These are phyloP conservation scores for Lipomyces yarrowii DNA, from an alignment of 1,139 yeast genomes.

Conservation along the genomic window DNA sequence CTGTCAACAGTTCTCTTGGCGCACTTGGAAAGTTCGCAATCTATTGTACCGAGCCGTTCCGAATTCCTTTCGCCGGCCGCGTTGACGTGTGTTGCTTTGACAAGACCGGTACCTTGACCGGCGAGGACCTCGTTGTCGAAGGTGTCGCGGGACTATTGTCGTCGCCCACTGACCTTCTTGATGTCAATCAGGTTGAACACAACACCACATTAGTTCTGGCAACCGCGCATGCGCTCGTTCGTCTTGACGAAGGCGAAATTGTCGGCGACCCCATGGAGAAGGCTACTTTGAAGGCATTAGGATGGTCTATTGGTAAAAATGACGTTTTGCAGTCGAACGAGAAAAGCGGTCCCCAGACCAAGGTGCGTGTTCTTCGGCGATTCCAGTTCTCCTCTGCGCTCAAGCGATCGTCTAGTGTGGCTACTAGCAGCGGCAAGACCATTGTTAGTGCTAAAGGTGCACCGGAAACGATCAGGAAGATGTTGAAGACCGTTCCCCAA, in stretches of 20 bases:
- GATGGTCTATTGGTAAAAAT: constrained; percentile 79
- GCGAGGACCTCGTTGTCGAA: constrained; percentile 93
- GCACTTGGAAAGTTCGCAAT: constrained; percentile 85
- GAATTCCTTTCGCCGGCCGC: constrained; percentile 98
- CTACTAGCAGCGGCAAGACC: constrained; percentile 50
- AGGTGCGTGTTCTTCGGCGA: constrained; percentile 78
- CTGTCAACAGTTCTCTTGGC: constrained; percentile 88
- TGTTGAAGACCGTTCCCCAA: constrained; percentile 72
- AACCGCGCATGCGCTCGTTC: constrained; percentile 94
- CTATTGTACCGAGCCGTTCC: constrained; percentile 97
- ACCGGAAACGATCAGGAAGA: constrained; percentile 90
- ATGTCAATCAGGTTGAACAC: constrained; percentile 62
- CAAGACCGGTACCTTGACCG: constrained; percentile 97
- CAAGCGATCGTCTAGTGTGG: constrained; percentile 90
- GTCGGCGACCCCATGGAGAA: constrained; percentile 99
- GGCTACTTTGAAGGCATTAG: constrained; percentile 85
- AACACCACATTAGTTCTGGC: constrained; percentile 79
- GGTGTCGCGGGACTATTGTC: constrained; percentile 86
- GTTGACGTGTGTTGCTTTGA: constrained; percentile 98
- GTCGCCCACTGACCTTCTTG: constrained; percentile 49
- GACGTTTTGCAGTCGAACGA: constrained; percentile 55
- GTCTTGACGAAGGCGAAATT: constrained; percentile 91
- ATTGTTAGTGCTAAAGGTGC: constrained; percentile 97
- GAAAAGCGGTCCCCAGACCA: constrained; percentile 42
- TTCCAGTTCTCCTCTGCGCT: constrained; percentile 96